Evolutionary conservation across 768 basidiomycete species (phyloP), one percentile per base, ranked within the genome.

Genomic region (Trametopsis cervina): DNA sequence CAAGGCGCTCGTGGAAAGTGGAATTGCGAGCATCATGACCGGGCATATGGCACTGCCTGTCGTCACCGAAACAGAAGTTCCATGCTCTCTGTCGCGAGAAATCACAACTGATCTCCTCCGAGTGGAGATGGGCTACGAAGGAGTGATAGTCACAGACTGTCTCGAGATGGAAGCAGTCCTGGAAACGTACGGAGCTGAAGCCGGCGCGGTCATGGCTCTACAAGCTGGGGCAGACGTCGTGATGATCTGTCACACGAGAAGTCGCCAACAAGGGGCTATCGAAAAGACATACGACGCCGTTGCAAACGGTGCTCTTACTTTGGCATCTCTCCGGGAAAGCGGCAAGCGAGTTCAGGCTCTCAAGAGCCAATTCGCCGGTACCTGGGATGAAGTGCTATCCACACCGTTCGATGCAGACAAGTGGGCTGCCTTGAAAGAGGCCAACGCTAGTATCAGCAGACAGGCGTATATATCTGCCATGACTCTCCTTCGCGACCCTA

Each of bases 161-260:
- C 64, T 87, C 20, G 84, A 86, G 64, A 86, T 88, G 85, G 80
- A 80, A 41, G 83, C 85, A 10, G 75, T 86, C 13, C 72, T 78
- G 0, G 68, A 72, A 23, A 65, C 66, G 15, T 66, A 70, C 50
- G 79, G 79, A 4, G 65, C 72, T 2, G 70, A 73, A 46, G 69
- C 68, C 35, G 83, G 81, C 4, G 78, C 81, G 0, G 72, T 84
- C 15, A 59, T 69, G 50, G 75, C 77, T 4, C 57, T 86, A 37
- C 66, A 67, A 41, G 83, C 85, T 0, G 84, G 84, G 3, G 80
- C 79, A 13, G 85, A 87, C 48, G 63, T 87, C n/a, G 81, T 68
- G 3, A 86, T 87, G 85, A 76, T 84, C 36, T 87, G 84, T 52
- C 85, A 86, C 56, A 77, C 72, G 6, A 72, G 77, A 46, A 65